Evolutionary conservation across 495 filamentous ascomycete genomes (phyloP).

Genomic region (Stereocaulon alpinum): DNA sequence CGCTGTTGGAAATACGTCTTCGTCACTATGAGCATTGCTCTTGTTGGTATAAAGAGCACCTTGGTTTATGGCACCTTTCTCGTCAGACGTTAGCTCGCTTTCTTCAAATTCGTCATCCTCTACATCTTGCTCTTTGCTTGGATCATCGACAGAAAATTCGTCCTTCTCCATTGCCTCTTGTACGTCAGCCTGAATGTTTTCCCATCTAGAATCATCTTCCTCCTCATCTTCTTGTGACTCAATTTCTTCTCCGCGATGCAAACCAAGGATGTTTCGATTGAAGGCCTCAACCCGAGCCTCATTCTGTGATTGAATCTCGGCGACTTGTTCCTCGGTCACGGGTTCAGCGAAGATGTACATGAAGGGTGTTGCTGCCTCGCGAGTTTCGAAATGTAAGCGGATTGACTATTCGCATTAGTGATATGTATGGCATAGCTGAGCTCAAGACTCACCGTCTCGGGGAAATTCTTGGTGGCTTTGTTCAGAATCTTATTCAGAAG

Average conservation of each 20-base stretch:
- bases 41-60: background rate
- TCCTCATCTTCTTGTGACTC: slow-evolving; percentile 19
- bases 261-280: slow-evolving; percentile 50
- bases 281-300: slow-evolving; percentile 54
- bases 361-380: slow-evolving; percentile 45
- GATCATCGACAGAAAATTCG: slow-evolving; percentile 34
- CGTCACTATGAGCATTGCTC: slow-evolving; percentile 1
- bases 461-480: slow-evolving; percentile 59
- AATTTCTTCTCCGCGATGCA: slow-evolving; percentile 22
- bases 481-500: slow-evolving; percentile 71
- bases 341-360: slow-evolving; percentile 92
- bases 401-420: slow-evolving; percentile 46
- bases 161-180: slow-evolving; percentile 45
- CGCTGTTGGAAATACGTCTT: slow-evolving; percentile 11
- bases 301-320: slow-evolving; percentile 59
- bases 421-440: background rate
- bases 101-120: background rate
- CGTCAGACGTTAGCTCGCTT: background rate
- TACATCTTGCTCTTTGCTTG: slow-evolving; percentile 24
- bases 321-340: slow-evolving; percentile 58
- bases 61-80: background rate
- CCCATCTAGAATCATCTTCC: slow-evolving; percentile 33
- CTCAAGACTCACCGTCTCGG: slow-evolving; percentile 39
- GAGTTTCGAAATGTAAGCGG: slow-evolving; percentile 79
- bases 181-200: slow-evolving; percentile 42